Base-by-base conservation (phyloP, 1,139 yeast species). In the Debaryomyces fabryi region DNA sequence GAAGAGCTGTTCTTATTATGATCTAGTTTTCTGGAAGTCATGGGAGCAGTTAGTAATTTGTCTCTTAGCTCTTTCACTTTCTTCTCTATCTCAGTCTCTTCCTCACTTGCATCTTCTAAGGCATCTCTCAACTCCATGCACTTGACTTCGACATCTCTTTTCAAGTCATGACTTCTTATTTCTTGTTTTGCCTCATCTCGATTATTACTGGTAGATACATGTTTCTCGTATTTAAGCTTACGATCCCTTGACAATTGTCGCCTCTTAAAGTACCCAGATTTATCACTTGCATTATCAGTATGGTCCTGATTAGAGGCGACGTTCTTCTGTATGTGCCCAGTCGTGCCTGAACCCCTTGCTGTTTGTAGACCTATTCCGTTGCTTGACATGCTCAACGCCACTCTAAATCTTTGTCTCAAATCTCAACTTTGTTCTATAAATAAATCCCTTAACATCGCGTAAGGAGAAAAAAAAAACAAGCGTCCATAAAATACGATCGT, bases 311-410 rank as follows among this genome's bases (percentile, higher is more conserved):
- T 41, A 12, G 70, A 58, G 0, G 81, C 69, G 6, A 71, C 53
- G 53, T 78, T 86, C 48, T 74, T 69, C 59, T 85, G 87, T 4
- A 87, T 74, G 58, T 78, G 76, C 0, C 95, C 95, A 38, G 86
- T 85, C 1, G 93, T 86, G 0, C 89, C 89, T 0, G 87, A 73
- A 0, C 95, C 95, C 48, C 89, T 69, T 0, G 87, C 82, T 0
- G 86, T 79, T 42, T 74, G 75, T 24, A 85, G 70, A 0, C 91
- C 91, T 44, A 86, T 76, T 16, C 88, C 86, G 63, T 83, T 84
- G 61, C 82, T 83, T 18, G 88, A 81, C 89, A 84, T 84, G 13
- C 21, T 23, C 16, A 20, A 20, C 18, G 25, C 15, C 40, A 29
- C 4, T 15, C 16, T n/a, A 12, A n/a, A n/a, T n/a, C n/a, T 4